Evolutionary conservation across 2,329 filamentous ascomycete genomes (phyloP), one percentile per base, ranked within the genome.

Genomic region (Cucurbitaria berberidis): DNA sequence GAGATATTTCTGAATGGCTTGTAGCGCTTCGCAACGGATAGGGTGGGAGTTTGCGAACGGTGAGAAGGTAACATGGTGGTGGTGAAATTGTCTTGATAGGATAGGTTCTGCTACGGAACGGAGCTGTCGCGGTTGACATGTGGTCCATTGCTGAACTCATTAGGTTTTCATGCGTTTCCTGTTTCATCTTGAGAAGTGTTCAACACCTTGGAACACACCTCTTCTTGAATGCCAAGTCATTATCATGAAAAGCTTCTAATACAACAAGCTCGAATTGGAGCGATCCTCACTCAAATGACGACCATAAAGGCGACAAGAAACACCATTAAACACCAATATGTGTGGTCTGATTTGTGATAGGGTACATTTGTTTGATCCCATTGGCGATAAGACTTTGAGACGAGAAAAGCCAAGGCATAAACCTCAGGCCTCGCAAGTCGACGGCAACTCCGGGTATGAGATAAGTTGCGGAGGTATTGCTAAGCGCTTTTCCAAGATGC

Each of bases 381-480:
- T 32, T 32, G 36, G 45, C 42, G 35, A 45, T 19, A 48, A 48
- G 46, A 34, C 32, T 35, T 32, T 13, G 22, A 48, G 45, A 48
- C 51, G 16, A 40, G 38, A 46, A 45, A 45, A 24, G 21, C 45
- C 24, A 44, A 30, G 26, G 53, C 47, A 36, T 48, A 38, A 40
- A 41, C 39, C 44, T 45, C 24, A 22, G 35, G 21, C 22, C 30
- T 32, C 26, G 26, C 40, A 21, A 26, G 26, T 49, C 22, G 44
- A 43, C 55, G 55, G 55, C 24, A 45, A 54, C 38, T 55, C 53
- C 53, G 56, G 35, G 19, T 16, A 24, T 39, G 30, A 40, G 9
- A 57, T 48, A 45, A 41, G 21, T 48, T 27, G 32, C 43, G 42
- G 40, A 45, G 47, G 52, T 38, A 57, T 47, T 52, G 40, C n/a